Evolutionary conservation across 495 filamentous ascomycete genomes (phyloP), one percentile per base, ranked within the genome.

Genomic region (Podospora bellae-mahoneyi): DNA sequence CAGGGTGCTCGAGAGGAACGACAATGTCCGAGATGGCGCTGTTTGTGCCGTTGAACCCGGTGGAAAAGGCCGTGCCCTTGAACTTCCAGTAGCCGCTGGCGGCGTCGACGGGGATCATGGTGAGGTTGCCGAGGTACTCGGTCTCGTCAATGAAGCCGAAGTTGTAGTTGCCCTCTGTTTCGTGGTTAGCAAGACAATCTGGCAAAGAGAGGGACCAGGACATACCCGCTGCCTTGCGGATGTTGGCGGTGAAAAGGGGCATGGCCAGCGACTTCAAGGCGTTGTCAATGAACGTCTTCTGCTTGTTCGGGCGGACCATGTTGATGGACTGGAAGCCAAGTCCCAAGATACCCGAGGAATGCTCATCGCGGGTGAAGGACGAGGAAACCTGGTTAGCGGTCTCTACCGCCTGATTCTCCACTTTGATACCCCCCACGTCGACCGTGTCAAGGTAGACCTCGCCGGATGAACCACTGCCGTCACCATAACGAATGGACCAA

Each of bases 391-490:
- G 75, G 9, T 79, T 80, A 27, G 92, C 92, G 28, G 89, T 85
- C 77, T 92, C 91, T 59, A 96, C 86, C 62, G 90, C 91, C 78
- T 94, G 91, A 20, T 78, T 78, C 9, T 78, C 78, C 13, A 90
- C 89, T 18, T 84, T 87, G 65, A 92, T 82, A 56, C 84, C 85
- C 48, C 91, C 92, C 58, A 94, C 84, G n/a, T 80, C 86, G 62
- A 96, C 92, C n/a, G 80, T 87, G 76, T 94, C 92, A 60, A 83
- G 78, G 81, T 89, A 93, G 59, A 96, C 91, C 63, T 85, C 84
- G 60, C 92, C 92, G 65, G 79, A 80, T 48, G 90, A 91, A 67
- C 79, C 81, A 74, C 87, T 90, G 34, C 86, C 86, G 72, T 96
- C 92, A 63, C 90, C 91, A 75, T 96, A 94, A 4, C 75, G 76